Conservation (phyloP, 306 rosid genomes). For the Astragalus membranaceus region DNA sequence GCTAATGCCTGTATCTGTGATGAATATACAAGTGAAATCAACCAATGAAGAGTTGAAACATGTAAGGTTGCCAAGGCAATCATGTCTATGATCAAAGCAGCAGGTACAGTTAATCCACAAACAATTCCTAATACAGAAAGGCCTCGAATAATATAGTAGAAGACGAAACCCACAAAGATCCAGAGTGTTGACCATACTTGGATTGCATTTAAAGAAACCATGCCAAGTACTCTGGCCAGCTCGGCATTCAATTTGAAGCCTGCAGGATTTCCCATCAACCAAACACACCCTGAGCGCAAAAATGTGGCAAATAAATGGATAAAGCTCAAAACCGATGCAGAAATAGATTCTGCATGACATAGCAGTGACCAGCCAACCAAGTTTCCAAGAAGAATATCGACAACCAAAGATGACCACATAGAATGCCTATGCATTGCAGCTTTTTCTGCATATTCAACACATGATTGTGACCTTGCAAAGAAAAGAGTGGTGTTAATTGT, state of each 20-base stretch:
- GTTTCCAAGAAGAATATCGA: constrained; percentile 76
- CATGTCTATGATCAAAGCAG: constrained; percentile 67
- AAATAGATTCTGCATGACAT: constrained; percentile 50
- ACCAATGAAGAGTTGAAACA: constrained; percentile 76
- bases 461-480: constrained; percentile 60
- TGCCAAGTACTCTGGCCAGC: constrained; percentile 78
- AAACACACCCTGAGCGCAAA: constrained; percentile 87
- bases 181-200: constrained; percentile 95
- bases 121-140: constrained; percentile 72
- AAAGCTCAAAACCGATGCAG: constrained; percentile 46
- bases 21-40: constrained; percentile 78
- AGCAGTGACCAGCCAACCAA: constrained; percentile 65
- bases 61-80: constrained; percentile 60
- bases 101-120: constrained; percentile 73
- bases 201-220: constrained; percentile 75
- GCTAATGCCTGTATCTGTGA: constrained; percentile 82
- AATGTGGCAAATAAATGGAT: constrained; percentile 56
- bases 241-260: constrained; percentile 94
- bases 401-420: constrained; percentile 73
- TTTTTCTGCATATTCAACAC: constrained; percentile 78
- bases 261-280: constrained; percentile 97
- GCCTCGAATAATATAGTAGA: constrained; percentile 49
- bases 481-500: constrained; percentile 34
- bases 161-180: constrained; percentile 56
- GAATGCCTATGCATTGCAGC: constrained; percentile 81